These are phyloP conservation scores for Parietaria judaica DNA, from an alignment of 306 rosid genomes.

Conservation along the genomic window DNA sequence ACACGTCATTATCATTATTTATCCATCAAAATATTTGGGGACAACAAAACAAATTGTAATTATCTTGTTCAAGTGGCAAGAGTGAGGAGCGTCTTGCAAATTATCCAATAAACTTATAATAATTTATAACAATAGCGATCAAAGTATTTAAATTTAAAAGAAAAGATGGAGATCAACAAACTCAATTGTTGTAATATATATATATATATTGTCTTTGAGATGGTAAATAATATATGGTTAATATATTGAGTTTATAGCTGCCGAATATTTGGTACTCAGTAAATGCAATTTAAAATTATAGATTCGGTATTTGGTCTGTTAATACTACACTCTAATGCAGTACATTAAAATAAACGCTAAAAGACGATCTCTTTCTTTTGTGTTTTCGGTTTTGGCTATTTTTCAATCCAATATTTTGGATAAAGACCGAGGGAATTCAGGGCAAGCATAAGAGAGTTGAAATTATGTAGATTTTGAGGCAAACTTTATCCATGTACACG, in stretches of 20 bases:
- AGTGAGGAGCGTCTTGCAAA: background rate
- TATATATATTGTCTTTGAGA: too few species aligned
- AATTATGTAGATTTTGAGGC: constrained; percentile 13
- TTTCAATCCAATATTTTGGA: background rate
- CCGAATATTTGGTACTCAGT: too few species aligned
- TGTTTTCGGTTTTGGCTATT: too few species aligned
- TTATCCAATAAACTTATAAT: background rate
- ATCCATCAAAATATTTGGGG: background rate
- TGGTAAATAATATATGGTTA: too few species aligned
- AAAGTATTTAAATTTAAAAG: background rate
- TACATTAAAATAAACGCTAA: background rate
- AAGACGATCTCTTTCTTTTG: background rate
- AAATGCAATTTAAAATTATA: too few species aligned
- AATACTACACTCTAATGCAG: background rate
- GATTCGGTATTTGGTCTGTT: too few species aligned
- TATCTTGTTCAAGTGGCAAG: background rate
- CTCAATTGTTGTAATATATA: too few species aligned
- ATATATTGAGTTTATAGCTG: too few species aligned
- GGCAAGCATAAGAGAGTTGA: background rate
- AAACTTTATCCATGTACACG: constrained; percentile 27
- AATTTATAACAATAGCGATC: background rate
- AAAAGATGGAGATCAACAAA: background rate
- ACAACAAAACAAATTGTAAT: background rate
- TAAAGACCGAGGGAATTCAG: background rate
- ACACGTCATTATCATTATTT: background rate